Evolutionary conservation across 2,329 filamentous ascomycete genomes (phyloP).

Genomic region (Allantophomopsis lycopodina): DNA sequence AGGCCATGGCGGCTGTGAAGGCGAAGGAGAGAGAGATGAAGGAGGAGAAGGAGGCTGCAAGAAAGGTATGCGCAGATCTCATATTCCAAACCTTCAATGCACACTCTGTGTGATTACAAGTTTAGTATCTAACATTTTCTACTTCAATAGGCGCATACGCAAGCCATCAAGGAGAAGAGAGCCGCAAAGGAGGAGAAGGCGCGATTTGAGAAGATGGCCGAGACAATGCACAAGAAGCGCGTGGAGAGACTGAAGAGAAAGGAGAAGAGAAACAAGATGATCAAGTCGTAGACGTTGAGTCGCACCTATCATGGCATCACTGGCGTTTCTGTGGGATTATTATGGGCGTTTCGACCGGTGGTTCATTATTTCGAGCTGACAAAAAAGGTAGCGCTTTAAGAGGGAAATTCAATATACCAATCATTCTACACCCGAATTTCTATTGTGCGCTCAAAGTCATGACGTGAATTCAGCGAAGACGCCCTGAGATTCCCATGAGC

Average conservation of each 20-base stretch:
- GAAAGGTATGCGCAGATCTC: conserved; percentile 46
- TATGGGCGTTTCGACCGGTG: no score
- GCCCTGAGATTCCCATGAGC: no score
- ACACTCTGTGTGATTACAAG: not conserved
- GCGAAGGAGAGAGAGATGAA: conserved; percentile 92
- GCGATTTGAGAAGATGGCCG: conserved; percentile 83
- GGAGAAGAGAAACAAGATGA: conserved; percentile 88
- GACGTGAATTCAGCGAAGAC: no score
- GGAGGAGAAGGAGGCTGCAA: conserved; percentile 83
- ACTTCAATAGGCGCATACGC: conserved; percentile 26
- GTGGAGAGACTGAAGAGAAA: conserved; percentile 86
- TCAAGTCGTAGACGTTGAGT: conserved; percentile 38
- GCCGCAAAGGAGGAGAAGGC: conserved; percentile 87
- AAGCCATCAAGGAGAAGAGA: conserved; percentile 72
- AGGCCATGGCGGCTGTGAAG: conserved; percentile 64
- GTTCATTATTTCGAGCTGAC: not conserved
- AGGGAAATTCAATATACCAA: not conserved
- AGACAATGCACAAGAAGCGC: conserved; percentile 95
- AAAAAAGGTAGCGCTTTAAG: not conserved
- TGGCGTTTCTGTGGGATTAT: conserved; percentile 6
- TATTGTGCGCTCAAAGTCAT: no score
- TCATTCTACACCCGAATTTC: not conserved
- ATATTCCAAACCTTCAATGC: not conserved
- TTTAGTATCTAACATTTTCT: no score
- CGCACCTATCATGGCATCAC: conserved; percentile 1